Percentiles rank a stretch among this genome's conserved stretches.
phyloP scores from a whole-genome alignment of 805 yeast genomes.

The Nakazawaea sp. region DNA sequence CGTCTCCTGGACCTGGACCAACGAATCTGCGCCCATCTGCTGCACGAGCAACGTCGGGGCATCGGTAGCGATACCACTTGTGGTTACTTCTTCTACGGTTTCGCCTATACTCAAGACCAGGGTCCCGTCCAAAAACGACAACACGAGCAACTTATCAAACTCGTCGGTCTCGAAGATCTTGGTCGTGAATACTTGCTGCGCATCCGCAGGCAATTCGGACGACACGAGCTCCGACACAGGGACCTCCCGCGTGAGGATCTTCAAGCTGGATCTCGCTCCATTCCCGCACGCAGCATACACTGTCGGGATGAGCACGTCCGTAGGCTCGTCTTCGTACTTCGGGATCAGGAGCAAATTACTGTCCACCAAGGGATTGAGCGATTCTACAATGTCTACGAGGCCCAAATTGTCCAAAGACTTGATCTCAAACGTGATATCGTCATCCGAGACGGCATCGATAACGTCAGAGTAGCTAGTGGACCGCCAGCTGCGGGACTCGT shows the following conservation, averaged over 20 bases:
- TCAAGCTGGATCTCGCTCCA: constrained; percentile 38
- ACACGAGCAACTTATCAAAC: constrained; percentile 56
- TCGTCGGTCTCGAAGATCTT: constrained; percentile 35
- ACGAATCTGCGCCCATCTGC: constrained; percentile 54
- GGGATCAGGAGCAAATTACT: constrained; percentile 26
- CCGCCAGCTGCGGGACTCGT: constrained; percentile 27
- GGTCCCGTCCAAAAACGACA: constrained; percentile 62
- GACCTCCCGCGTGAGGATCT: constrained; percentile 48
- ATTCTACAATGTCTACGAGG: constrained; percentile 41
- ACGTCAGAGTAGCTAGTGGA: constrained; percentile 29
- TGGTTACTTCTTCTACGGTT: constrained; percentile 63
- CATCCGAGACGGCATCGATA: constrained; percentile 14
- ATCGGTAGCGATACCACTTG: constrained; percentile 47
- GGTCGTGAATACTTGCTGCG: constrained; percentile 61
- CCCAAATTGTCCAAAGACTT: constrained; percentile 48
- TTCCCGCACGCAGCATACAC: constrained; percentile 36
- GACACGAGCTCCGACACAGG: constrained; percentile 58
- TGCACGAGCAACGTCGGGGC: constrained; percentile 62
- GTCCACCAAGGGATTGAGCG: constrained; percentile 48
- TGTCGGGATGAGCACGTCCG: constrained; percentile 29
- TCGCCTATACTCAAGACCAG: constrained; percentile 74
- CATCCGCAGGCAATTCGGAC: constrained; percentile 65
- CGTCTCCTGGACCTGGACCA: constrained; percentile 66
- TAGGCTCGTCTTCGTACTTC: constrained; percentile 13
- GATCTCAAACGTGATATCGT: constrained; percentile 20